phyloP scores from a whole-genome alignment of 331 rosid genomes.

The Malus hybrid region DNA sequence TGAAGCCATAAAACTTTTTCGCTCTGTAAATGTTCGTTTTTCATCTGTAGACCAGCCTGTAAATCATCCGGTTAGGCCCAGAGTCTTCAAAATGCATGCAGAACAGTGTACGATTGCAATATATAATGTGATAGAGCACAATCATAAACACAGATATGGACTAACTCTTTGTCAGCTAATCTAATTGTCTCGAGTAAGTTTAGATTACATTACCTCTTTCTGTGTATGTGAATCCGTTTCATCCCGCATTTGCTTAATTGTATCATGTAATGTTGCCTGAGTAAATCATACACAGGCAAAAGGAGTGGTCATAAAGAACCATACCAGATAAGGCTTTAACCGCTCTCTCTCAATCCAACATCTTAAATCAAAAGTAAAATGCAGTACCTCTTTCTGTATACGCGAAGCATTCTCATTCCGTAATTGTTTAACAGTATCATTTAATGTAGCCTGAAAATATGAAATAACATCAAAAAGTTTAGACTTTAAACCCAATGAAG shows the following conservation, averaged over 20 bases:
- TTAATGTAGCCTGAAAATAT: slow-evolving; percentile 15
- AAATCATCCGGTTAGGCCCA: slow-evolving; percentile 18
- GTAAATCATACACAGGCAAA: neutral
- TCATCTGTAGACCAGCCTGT: slow-evolving; percentile 52
- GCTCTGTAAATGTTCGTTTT: slow-evolving; percentile 37
- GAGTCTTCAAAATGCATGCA: slow-evolving; percentile 1
- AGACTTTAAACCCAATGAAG: neutral
- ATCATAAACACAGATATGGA: neutral
- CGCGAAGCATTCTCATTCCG: slow-evolving; percentile 9
- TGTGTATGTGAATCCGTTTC: slow-evolving; percentile 12
- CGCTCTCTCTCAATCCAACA: neutral
- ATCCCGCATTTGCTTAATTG: slow-evolving; percentile 18
- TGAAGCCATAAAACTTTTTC: slow-evolving; percentile 44
- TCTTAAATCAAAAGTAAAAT: neutral
- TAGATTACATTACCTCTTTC: slow-evolving; percentile 20
- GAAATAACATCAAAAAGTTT: neutral
- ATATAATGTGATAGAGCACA: neutral
- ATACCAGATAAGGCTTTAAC: neutral
- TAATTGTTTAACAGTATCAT: slow-evolving; percentile 18
- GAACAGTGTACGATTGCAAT: neutral
- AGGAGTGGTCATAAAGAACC: neutral
- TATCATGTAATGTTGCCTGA: slow-evolving; percentile 25
- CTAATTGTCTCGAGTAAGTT: neutral
- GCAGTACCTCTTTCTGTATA: slow-evolving; percentile 22
- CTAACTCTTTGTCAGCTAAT: neutral